Percentiles rank a stretch among this genome's conserved stretches.
Conservation (phyloP, 2,329 filamentous ascomycete species). For the Aspergillus sclerotialis region DNA sequence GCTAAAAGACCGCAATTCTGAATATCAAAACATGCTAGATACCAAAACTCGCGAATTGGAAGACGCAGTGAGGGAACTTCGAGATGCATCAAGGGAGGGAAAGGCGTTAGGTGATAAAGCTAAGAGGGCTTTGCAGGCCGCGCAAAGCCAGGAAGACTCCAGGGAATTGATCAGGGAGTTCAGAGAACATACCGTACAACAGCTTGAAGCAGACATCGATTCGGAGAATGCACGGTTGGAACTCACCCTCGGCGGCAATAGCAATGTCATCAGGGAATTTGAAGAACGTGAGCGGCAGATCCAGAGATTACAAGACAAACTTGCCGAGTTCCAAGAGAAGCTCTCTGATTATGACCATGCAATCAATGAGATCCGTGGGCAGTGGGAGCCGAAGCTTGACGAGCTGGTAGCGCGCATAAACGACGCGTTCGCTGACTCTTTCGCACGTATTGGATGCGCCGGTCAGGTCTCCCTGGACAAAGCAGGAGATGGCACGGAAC, state of each 20-base stretch:
- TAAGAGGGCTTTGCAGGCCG: constrained; percentile 6
- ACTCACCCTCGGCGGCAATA: constrained; percentile 71
- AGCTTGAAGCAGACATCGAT: constrained; percentile 66
- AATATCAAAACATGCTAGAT: constrained; percentile 46
- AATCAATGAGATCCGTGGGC: constrained; percentile 59
- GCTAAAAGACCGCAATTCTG: constrained; percentile 58
- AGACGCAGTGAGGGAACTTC: constrained; percentile 27
- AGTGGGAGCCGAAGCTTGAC: constrained; percentile 83
- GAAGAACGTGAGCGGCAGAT: constrained; percentile 68
- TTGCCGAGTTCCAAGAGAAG: constrained; percentile 48
- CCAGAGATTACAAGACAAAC: constrained; percentile 53
- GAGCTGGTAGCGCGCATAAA: constrained; percentile 73
- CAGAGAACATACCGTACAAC: constrained; percentile 50
- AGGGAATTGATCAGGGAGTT: constrained; percentile 38
- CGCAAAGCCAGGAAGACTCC: constrained; percentile 17
- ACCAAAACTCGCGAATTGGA: constrained; percentile 35
- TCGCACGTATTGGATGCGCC: constrained; percentile 87
- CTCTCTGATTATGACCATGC: constrained; percentile 50
- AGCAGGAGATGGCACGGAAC: constrained; percentile 36
- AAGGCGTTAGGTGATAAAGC: constrained; percentile 12
- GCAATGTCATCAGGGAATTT: constrained; percentile 68
- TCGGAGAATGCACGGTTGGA: constrained; percentile 69
- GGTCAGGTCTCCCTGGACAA: constrained; percentile 86
- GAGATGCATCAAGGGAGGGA: constrained; percentile 18
- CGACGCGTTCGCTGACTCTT: constrained; percentile 85